Conservation (phyloP, 345 rosid genomes). For the Boechera divaricarpa region DNA sequence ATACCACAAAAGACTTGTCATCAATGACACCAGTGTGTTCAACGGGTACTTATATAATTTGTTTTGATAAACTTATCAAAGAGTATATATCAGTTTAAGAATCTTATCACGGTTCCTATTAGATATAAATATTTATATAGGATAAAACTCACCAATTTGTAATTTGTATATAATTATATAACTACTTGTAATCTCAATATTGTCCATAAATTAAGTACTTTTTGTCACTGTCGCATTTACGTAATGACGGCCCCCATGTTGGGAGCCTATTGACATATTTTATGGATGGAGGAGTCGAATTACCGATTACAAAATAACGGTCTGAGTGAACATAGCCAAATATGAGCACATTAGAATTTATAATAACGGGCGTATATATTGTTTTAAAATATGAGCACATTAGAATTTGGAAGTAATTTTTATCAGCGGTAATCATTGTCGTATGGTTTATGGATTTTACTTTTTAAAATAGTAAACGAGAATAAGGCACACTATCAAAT, state of each 20-base stretch:
- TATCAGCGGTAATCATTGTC: neutral
- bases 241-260: neutral
- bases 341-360: too few species aligned
- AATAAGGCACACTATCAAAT: neutral
- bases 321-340: too few species aligned
- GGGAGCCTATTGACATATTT: neutral
- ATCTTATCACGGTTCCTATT: neutral
- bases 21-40: neutral
- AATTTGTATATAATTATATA: too few species aligned
- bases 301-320: too few species aligned
- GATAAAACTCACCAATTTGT: too few species aligned
- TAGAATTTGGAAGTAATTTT: neutral
- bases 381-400: neutral
- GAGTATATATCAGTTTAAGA: neutral
- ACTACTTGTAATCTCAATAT: too few species aligned
- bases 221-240: neutral
- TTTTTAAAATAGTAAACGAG: neutral
- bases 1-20: neutral
- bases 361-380: too few species aligned
- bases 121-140: too few species aligned
- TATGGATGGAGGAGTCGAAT: too few species aligned
- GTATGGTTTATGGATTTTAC: neutral
- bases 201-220: too few species aligned
- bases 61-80: neutral
- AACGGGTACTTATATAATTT: neutral